Evolutionary conservation across 345 rosid species (phyloP).

Genomic region (Adansonia digitata): DNA sequence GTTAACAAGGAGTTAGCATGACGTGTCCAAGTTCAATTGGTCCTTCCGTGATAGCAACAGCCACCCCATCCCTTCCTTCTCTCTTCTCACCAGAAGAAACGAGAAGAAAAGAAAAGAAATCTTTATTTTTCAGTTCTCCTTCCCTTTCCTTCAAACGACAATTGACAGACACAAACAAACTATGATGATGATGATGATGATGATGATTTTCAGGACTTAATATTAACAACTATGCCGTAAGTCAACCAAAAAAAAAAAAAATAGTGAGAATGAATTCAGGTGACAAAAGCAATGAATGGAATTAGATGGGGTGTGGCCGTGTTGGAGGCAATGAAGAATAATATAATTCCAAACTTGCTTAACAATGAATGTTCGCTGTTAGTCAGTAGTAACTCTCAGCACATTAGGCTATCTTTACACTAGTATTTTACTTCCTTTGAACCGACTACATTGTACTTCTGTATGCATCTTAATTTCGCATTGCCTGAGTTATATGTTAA

Average conservation of each 20-base stretch:
- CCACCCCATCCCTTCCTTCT: neutral
- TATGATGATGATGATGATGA: too few relatives aligned
- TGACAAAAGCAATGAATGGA: constrained; percentile 19
- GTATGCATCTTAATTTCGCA: neutral
- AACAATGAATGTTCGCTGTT: constrained; percentile 73
- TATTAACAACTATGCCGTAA: too few relatives aligned
- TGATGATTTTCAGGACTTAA: too few relatives aligned
- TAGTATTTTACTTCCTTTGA: neutral
- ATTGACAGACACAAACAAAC: neutral
- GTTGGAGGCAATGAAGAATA: too few relatives aligned
- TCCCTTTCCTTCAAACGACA: neutral
- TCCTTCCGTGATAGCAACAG: neutral
- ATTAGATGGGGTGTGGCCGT: too few relatives aligned
- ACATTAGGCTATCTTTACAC: neutral
- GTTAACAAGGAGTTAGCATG: too few relatives aligned
- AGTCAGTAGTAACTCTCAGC: constrained; percentile 16
- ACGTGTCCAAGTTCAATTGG: too few relatives aligned
- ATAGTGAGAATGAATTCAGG: too few relatives aligned
- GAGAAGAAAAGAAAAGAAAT: too few relatives aligned
- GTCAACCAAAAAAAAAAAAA: too few relatives aligned
- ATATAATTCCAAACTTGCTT: constrained; percentile 75
- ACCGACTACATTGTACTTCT: neutral
- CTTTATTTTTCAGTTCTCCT: neutral
- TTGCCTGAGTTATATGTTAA: neutral
- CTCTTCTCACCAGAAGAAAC: neutral